Percentiles rank a stretch among this genome's conserved stretches.
phyloP scores from a whole-genome alignment of 441 rosid species.

The Hura crepitans region DNA sequence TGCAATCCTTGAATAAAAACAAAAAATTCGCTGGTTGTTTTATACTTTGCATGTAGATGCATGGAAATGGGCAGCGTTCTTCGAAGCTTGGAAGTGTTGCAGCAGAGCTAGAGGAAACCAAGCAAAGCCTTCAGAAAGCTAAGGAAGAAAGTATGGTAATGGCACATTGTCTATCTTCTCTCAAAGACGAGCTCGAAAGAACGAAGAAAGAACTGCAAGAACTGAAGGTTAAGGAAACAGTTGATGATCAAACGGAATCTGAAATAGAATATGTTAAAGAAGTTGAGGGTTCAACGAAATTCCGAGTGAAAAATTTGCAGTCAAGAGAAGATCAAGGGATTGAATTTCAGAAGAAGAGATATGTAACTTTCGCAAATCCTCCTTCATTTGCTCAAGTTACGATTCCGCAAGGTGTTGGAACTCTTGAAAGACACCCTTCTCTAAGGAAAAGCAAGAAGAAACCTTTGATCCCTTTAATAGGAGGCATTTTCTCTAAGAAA shows the following conservation, averaged over 20 bases:
- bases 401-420: conserved; percentile 35
- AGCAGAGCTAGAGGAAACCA: conserved; percentile 58
- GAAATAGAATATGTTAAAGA: conserved; percentile 38
- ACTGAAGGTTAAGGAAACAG: conserved; percentile 35
- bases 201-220: conserved; percentile 65
- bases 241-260: conserved; percentile 35
- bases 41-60: conserved; percentile 24
- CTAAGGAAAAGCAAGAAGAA: conserved; percentile 66
- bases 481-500: conserved; percentile 70
- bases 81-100: conserved; percentile 34
- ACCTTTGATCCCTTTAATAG: conserved; percentile 69
- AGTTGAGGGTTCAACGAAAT: conserved; percentile 35
- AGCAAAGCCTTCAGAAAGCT: conserved; percentile 48
- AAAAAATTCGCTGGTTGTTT: too few species aligned
- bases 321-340: conserved; percentile 15
- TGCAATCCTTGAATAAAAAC: too few species aligned
- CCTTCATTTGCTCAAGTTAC: conserved; percentile 34
- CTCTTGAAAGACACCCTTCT: conserved; percentile 73
- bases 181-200: conserved; percentile 66
- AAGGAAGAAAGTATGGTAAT: conserved; percentile 50
- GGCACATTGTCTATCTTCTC: conserved; percentile 57
- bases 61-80: conserved; percentile 25
- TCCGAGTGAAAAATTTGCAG: conserved; percentile 23
- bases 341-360: conserved; percentile 54
- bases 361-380: conserved; percentile 30